These are phyloP conservation scores for Colletotrichum magnum DNA, from an alignment of 2,329 filamentous ascomycete species.

Conservation along the genomic window DNA sequence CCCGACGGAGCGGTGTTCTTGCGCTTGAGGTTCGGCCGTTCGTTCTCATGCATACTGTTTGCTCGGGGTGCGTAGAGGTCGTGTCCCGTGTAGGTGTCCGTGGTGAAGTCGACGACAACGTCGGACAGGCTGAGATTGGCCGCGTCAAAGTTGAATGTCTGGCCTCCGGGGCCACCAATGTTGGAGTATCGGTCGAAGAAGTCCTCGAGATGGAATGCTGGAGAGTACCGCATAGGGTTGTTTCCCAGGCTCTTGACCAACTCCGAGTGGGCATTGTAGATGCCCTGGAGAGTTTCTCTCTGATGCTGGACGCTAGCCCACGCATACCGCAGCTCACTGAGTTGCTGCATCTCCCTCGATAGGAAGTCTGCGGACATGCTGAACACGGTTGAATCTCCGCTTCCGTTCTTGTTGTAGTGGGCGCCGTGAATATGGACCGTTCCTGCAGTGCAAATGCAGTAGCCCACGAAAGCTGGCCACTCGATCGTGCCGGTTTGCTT, in stretches of 20 bases:
- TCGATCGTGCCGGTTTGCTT: constrained; percentile 81
- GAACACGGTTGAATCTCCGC: constrained; percentile 74
- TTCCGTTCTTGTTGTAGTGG: constrained; percentile 75
- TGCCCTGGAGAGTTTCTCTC: constrained; percentile 81
- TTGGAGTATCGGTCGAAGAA: constrained; percentile 86
- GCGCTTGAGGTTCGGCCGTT: constrained; percentile 62
- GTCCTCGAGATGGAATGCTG: constrained; percentile 87
- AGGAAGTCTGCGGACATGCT: constrained; percentile 76
- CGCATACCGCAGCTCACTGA: constrained; percentile 79
- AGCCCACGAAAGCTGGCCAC: constrained; percentile 89
- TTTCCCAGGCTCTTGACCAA: constrained; percentile 80
- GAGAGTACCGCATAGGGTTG: constrained; percentile 80
- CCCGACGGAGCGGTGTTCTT: constrained; percentile 60
- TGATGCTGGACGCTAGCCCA: constrained; percentile 88
- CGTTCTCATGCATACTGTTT: constrained; percentile 46
- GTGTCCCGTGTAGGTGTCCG: constrained; percentile 67
- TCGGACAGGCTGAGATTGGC: constrained; percentile 81
- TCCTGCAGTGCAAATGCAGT: constrained; percentile 88
- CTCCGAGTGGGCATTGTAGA: constrained; percentile 84
- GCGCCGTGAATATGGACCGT: constrained; percentile 91
- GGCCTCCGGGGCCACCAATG: constrained; percentile 70
- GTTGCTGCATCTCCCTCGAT: constrained; percentile 83
- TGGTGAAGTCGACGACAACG: constrained; percentile 71
- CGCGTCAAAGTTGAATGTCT: constrained; percentile 76
- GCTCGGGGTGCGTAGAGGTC: constrained; percentile 62